Percentiles rank a stretch among this genome's conserved stretches.
These are phyloP conservation scores for Stemphylium lycopersici DNA, from an alignment of 2,329 filamentous ascomycete species.

Conservation along the genomic window DNA sequence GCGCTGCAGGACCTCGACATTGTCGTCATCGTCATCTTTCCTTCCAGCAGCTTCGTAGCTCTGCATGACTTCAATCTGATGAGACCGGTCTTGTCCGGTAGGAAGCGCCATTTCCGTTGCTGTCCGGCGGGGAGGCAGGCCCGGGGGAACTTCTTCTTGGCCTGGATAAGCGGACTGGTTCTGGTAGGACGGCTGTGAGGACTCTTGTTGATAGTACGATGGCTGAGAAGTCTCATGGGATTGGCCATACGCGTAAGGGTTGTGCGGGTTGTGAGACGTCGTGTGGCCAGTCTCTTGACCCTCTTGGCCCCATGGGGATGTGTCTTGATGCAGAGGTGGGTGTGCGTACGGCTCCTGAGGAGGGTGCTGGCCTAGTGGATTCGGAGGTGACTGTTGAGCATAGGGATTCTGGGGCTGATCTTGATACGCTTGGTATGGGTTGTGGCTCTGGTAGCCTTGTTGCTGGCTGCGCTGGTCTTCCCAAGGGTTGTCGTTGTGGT, in stretches of 20 bases:
- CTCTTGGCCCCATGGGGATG: constrained; percentile 19
- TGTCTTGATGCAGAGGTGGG: constrained; percentile 13
- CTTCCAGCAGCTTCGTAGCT: constrained; percentile 43
- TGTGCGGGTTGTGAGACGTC: constrained; percentile 13
- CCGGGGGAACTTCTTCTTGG: constrained; percentile 26
- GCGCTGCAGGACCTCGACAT: constrained; percentile 50
- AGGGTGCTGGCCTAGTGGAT: constrained; percentile 12
- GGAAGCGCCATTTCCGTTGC: constrained; percentile 50
- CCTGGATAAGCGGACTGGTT: constrained; percentile 5
- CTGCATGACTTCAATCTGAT: constrained; percentile 53
- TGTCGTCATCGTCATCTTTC: constrained; percentile 49
- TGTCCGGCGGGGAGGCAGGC: constrained; percentile 37
- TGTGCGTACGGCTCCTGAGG: constrained; percentile 8
- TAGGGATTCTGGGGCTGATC: constrained; percentile 18
- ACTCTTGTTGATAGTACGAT: constrained; percentile 10
- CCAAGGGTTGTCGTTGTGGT: constrained; percentile 32
- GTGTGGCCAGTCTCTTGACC: constrained; percentile 15
- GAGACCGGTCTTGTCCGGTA: constrained; percentile 48
- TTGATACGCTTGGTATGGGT: constrained; percentile 32
- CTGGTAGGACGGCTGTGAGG: constrained; percentile 11
- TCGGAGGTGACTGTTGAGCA: constrained; percentile 10
- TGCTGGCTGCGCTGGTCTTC: constrained; percentile 27
- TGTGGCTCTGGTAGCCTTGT: constrained; percentile 27
- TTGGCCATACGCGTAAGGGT: constrained; percentile 9
- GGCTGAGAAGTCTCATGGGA: constrained; percentile 11